Conservation (phyloP, 2,329 filamentous ascomycete species). For the Cercospora brassicicola region DNA sequence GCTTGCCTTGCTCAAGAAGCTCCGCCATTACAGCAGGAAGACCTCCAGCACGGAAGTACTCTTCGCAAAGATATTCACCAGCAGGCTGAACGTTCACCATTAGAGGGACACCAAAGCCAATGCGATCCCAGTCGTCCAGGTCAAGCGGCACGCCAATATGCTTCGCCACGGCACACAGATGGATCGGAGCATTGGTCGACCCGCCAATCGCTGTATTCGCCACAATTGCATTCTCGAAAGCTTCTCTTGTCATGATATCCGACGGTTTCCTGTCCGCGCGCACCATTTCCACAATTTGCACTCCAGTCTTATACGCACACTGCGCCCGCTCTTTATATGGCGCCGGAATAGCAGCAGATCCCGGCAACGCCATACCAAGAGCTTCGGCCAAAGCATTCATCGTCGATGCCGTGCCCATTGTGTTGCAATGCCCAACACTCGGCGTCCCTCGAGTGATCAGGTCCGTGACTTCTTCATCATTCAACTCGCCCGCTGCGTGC, state of each 20-base stretch:
- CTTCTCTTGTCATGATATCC: slow-evolving; percentile 57
- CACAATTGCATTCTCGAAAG: slow-evolving; percentile 59
- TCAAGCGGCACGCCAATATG: slow-evolving; percentile 54
- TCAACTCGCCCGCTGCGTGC: slow-evolving; percentile 34
- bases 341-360: slow-evolving; percentile 34
- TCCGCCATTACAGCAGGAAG: slow-evolving; percentile 57
- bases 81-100: slow-evolving; percentile 58
- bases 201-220: slow-evolving; percentile 58
- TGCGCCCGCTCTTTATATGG: slow-evolving; percentile 36
- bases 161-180: slow-evolving; percentile 56
- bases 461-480: slow-evolving; percentile 32
- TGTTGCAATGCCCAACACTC: slow-evolving; percentile 37
- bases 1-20: slow-evolving; percentile 50
- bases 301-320: slow-evolving; percentile 34
- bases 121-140: slow-evolving; percentile 56
- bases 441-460: slow-evolving; percentile 34
- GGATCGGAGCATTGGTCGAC: slow-evolving; percentile 59
- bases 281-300: slow-evolving; percentile 38
- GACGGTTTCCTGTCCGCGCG: slow-evolving; percentile 43
- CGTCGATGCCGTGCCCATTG: slow-evolving; percentile 38
- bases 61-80: slow-evolving; percentile 55
- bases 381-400: slow-evolving; percentile 39
- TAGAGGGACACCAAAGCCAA: slow-evolving; percentile 54
- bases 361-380: slow-evolving; percentile 36
- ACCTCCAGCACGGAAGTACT: slow-evolving; percentile 57